phyloP scores from a whole-genome alignment of 2,329 filamentous ascomycete species.

The Alternaria conjuncta region DNA sequence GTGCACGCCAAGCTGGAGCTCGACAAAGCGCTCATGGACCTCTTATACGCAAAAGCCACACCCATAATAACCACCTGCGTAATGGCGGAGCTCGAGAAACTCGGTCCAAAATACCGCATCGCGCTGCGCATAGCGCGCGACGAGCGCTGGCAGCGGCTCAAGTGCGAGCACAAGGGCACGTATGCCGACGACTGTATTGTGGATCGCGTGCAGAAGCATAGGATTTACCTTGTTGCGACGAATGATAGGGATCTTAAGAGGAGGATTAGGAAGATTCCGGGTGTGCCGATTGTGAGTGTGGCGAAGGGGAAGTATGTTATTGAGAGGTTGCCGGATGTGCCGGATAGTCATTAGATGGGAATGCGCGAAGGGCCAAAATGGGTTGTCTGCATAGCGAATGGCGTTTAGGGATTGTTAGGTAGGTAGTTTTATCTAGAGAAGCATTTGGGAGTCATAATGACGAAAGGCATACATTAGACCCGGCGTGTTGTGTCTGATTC shows the following conservation, averaged over 20 bases:
- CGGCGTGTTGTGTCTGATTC: not conserved
- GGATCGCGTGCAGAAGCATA: conserved; percentile 53
- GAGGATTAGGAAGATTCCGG: conserved; percentile 80
- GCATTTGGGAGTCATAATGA: not conserved
- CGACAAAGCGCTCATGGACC: conserved; percentile 89
- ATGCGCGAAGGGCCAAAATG: not conserved
- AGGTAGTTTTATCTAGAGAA: not conserved
- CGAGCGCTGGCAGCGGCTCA: conserved; percentile 82
- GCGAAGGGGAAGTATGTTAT: conserved; percentile 92
- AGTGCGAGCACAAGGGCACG: conserved; percentile 88
- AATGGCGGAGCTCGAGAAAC: conserved; percentile 86
- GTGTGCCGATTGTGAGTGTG: conserved; percentile 79
- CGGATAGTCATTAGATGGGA: conserved; percentile 58
- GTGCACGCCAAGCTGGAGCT: conserved; percentile 90
- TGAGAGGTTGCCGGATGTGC: conserved; percentile 85
- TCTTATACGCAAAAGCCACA: conserved; percentile 87
- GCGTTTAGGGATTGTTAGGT: conserved; percentile 4
- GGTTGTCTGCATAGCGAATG: conserved; percentile 13
- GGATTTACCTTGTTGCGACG: conserved; percentile 54
- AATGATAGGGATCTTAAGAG: conserved; percentile 71
- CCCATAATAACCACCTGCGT: conserved; percentile 81
- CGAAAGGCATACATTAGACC: not conserved
- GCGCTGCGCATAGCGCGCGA: conserved; percentile 86
- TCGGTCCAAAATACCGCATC: conserved; percentile 84
- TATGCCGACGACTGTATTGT: conserved; percentile 75